Evolutionary conservation across 768 basidiomycete genomes (phyloP).

Genomic region (Panus rudis): DNA sequence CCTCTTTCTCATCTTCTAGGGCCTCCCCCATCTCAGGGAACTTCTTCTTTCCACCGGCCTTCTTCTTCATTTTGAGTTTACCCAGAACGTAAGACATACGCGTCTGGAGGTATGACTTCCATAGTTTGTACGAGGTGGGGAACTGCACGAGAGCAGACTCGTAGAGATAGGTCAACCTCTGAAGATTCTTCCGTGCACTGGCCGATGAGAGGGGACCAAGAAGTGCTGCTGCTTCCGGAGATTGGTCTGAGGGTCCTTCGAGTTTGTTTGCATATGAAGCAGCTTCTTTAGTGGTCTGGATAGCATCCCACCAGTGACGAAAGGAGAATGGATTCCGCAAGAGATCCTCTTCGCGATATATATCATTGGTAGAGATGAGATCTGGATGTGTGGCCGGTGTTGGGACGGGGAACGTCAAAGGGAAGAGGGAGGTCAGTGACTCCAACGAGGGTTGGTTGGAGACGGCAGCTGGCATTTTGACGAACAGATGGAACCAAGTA

Average conservation of each 20-base stretch:
- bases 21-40: slow-evolving; percentile 87
- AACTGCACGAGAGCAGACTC: slow-evolving; percentile 87
- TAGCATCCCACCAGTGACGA: slow-evolving; percentile 88
- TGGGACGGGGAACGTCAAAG: slow-evolving; percentile 80
- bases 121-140: slow-evolving; percentile 87
- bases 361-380: slow-evolving; percentile 66
- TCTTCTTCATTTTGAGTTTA: slow-evolving; percentile 60
- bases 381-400: slow-evolving; percentile 71
- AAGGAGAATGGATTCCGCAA: slow-evolving; percentile 87
- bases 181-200: slow-evolving; percentile 66
- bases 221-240: slow-evolving; percentile 45
- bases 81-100: slow-evolving; percentile 86
- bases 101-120: slow-evolving; percentile 86
- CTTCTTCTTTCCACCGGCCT: slow-evolving; percentile 85
- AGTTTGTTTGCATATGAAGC: slow-evolving; percentile 50
- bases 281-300: slow-evolving; percentile 66
- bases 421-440: slow-evolving; percentile 56
- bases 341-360: slow-evolving; percentile 91
- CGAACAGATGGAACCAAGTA: too few relatives aligned
- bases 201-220: slow-evolving; percentile 78
- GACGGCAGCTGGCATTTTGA: slow-evolving; percentile 48
- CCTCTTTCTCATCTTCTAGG: slow-evolving; percentile 76
- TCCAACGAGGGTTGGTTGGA: slow-evolving; percentile 44
- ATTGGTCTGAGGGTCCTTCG: slow-evolving; percentile 40
- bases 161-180: slow-evolving; percentile 86